A percentile compares a stretch with the other conserved stretches of the same genome.
These are phyloP conservation scores for Colletotrichum theobromicola DNA, from an alignment of 2,329 filamentous ascomycete genomes.

Conservation along the genomic window DNA sequence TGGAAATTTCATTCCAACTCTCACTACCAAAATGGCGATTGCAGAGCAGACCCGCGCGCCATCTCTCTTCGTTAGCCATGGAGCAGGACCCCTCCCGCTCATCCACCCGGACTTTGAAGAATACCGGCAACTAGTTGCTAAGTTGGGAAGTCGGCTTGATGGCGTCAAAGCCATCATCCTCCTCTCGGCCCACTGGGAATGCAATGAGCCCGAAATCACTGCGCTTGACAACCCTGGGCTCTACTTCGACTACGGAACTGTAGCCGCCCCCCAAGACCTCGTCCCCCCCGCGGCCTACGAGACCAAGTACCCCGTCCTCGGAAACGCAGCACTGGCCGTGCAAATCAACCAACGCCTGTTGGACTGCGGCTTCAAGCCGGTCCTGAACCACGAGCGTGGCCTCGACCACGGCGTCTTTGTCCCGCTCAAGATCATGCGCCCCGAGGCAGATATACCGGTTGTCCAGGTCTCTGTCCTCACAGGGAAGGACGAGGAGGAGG, in stretches of 20 bases:
- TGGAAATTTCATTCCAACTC: background rate
- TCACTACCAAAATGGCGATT: background rate
- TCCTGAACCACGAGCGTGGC: background rate
- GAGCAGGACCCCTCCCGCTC: background rate
- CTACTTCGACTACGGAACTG: background rate
- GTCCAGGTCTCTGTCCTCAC: background rate
- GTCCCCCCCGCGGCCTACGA: background rate
- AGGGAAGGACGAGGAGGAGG: background rate
- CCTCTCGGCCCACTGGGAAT: background rate
- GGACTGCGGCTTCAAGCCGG: background rate
- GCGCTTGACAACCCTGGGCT: background rate
- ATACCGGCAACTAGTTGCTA: background rate
- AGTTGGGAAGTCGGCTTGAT: background rate
- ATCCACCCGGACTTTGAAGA: background rate
- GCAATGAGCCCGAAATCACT: background rate
- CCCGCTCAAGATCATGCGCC: background rate
- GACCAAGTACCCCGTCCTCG: background rate
- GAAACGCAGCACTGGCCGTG: background rate
- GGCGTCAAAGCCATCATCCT: background rate
- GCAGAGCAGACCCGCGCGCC: background rate
- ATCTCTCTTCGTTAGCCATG: background rate
- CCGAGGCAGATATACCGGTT: background rate
- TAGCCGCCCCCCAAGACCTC: background rate
- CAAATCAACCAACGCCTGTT: background rate
- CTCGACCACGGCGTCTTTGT: background rate